Base-by-base conservation (phyloP, 2,329 filamentous ascomycete species). In the Clarireedia monteithiana region DNA sequence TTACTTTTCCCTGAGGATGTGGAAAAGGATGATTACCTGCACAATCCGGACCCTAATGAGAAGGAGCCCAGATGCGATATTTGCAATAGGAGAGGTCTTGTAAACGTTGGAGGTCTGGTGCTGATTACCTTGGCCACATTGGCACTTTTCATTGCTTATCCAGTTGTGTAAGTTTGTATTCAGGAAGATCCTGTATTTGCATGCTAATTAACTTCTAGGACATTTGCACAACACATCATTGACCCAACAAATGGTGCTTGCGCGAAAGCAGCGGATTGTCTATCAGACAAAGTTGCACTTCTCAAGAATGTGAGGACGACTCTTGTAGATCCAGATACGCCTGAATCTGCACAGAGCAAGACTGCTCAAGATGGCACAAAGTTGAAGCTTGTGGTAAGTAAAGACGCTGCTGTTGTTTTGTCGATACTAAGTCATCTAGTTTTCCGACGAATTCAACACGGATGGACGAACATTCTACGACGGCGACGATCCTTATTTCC, bases 401-500 rank as follows among this genome's bases (percentile, higher is more conserved):
- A n/a, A 49, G 12, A 27, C 23, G 12, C 5, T 27, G 10, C 17
- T 23, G 40, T n/a, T 12, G 48, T 4, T 4, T 27, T 27, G 50
- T 44, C 38, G 27, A 34, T 50, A 30, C 56, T 63, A 50, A 59
- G 34, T 34, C 10, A 27, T 9, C 30, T 59, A 81, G 75, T 87
- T 86, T 65, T 88, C 84, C 3, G 85, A 89, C 66, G 85, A 89
- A 65, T 89, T 89, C 69, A 86, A 86, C 60, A 77, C 70, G 2
- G 76, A 80, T 49, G 84, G 84, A 17, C 77, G 85, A 49, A 85
- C 84, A 3, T 89, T 89, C 64, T 89, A 87, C 66, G 78, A 83
- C 42, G 83, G 80, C 5, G 85, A 89, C 63, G 85, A 89, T 66
- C 78, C 85, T 0, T 89, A 77, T 66, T 87, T 83, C 64, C 78